Percentiles rank a stretch among this genome's conserved stretches.
Conservation (phyloP, 202 grass and related monocot genomes). For the Miscanthus sacchariflorus region DNA sequence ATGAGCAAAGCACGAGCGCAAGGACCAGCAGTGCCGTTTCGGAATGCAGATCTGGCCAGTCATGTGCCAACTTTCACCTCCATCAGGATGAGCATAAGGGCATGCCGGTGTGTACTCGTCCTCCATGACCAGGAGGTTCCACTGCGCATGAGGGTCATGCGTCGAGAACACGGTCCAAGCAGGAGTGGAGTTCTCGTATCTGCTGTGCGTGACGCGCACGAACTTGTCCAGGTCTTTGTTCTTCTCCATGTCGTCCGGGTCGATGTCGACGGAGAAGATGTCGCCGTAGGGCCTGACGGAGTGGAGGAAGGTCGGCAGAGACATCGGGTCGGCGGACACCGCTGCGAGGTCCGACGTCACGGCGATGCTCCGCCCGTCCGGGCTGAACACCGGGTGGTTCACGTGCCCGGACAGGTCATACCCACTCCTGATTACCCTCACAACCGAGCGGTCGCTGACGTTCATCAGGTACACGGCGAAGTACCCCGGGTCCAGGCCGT, state of each 20-base stretch:
- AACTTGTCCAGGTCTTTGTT: constrained; percentile 1
- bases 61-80: constrained; percentile 17
- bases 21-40: constrained; percentile 12
- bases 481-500: constrained; percentile 47
- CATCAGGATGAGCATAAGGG: constrained; percentile 6
- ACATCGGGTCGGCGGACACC: constrained; percentile 36
- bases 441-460: not conserved
- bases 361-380: constrained; percentile 23
- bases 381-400: constrained; percentile 59
- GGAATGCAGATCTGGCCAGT: constrained; percentile 19
- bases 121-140: constrained; percentile 30
- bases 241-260: not conserved
- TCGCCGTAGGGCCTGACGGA: constrained; percentile 43
- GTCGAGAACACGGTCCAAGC: not conserved
- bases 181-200: constrained; percentile 6
- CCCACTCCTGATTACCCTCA: not conserved
- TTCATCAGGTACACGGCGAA: constrained; percentile 48
- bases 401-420: constrained; percentile 43
- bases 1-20: too few species aligned
- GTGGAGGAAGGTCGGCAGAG: constrained; percentile 38
- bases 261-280: not conserved
- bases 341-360: constrained; percentile 46
- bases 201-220: not conserved
- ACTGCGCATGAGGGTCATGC: constrained; percentile 11
- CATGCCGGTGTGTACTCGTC: constrained; percentile 3